Base-by-base conservation (phyloP, 2,329 filamentous ascomycete species). In the Sphaerostilbella broomeana region DNA sequence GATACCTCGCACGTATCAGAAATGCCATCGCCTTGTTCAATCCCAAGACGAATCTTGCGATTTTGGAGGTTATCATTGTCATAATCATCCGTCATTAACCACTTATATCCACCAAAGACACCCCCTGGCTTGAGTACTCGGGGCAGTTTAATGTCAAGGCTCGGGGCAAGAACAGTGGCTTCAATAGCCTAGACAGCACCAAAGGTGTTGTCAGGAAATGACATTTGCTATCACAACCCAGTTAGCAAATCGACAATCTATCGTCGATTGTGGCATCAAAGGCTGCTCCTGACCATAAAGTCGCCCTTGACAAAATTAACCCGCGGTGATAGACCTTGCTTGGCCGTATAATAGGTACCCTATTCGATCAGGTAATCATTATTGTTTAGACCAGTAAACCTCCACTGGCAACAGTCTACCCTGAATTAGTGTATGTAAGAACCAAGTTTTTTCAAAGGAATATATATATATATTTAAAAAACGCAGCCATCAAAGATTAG, bases 301-400 rank as follows among this genome's bases (percentile, higher is more conserved):
- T 95, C 88, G 36, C 88, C 88, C 74, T 95, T 94, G 51, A 85
- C 80, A 57, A 86, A 95, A 50, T 72, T 75, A 51, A 94, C 67
- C 67, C 92, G 86, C 54, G 84, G 61, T 1, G 79, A 73, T 27
- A 95, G 70, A 16, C 82, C 81, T 62, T 94, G 86, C 62, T 84
- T 84, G 45, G 75, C 66, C 2, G 87, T 87, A 58, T 95, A 94
- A 34, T 73, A 70, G 13, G 80, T 86, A 2, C 87, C 89, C 42
- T 89, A 84, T 60, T 92, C 75, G 49, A 95, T 94, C 69, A 95
- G 89, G 72, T 95, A 95, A 25, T 94, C 86, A 65, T 95, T 95
- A 79, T 95, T 94, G 77, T 95, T 95, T 62, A 95, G 66, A 18
- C 89, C 89, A 16, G 86, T 81, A 43, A 95, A n/a, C n/a, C n/a